Evolutionary conservation across 495 filamentous ascomycete species (phyloP).

Genomic region (Daldinia childiae): DNA sequence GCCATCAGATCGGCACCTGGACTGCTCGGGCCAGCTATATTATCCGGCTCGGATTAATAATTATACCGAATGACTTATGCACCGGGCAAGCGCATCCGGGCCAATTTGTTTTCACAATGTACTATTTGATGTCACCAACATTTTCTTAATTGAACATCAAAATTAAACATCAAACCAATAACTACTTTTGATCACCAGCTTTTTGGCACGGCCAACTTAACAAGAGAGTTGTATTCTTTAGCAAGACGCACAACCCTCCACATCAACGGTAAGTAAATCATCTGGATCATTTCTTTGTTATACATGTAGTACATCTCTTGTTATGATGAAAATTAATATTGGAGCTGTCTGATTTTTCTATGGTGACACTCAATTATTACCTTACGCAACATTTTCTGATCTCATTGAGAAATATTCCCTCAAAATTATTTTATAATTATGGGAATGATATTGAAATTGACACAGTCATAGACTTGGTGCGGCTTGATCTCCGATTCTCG

Average conservation of each 20-base stretch:
- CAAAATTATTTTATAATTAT: background rate
- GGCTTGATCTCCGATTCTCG: background rate
- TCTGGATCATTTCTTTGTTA: background rate
- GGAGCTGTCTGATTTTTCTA: slow-evolving; percentile 92
- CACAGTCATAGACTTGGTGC: background rate
- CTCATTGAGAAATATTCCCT: slow-evolving; percentile 12
- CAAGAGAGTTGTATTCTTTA: background rate
- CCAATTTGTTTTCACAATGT: too few relatives aligned
- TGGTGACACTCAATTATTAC: slow-evolving; percentile 62
- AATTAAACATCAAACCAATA: background rate
- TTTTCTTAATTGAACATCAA: background rate
- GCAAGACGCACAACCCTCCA: background rate
- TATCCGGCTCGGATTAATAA: background rate
- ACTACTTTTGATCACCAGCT: background rate
- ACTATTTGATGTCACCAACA: background rate
- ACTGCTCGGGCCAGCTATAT: background rate
- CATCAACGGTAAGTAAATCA: slow-evolving; percentile 19
- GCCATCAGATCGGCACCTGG: too few relatives aligned
- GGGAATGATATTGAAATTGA: slow-evolving; percentile 8
- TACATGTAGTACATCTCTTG: background rate
- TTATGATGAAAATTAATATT: slow-evolving; percentile 75
- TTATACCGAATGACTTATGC: background rate
- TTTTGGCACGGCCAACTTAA: background rate
- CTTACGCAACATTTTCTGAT: slow-evolving; percentile 65
- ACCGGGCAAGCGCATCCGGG: too few relatives aligned